Percentiles rank a stretch among this genome's conserved stretches.
phyloP scores from a whole-genome alignment of 805 yeast species.

The Kazachstania bromeliacearum region DNA sequence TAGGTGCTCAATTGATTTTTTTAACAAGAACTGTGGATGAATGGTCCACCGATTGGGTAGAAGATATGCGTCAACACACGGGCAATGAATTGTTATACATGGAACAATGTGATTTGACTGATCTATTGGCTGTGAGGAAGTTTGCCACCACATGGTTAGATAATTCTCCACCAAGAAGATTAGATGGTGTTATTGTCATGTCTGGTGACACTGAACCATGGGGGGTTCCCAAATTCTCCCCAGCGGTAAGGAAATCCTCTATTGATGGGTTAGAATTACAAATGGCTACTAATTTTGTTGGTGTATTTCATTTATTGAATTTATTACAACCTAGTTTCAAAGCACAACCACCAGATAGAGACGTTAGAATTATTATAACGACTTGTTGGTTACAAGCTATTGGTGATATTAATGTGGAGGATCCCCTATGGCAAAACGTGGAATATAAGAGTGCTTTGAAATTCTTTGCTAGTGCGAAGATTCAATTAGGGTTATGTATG shows the following conservation, averaged over 20 bases:
- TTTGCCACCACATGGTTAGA: conserved; percentile 95
- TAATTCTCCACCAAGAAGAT: conserved; percentile 77
- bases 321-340: conserved; percentile 74
- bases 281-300: conserved; percentile 71
- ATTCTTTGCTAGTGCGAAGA: conserved; percentile 73
- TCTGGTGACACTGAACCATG: conserved; percentile 78
- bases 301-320: conserved; percentile 72
- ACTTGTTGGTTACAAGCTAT: conserved; percentile 71
- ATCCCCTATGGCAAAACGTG: conserved; percentile 51
- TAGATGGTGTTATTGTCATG: conserved; percentile 83
- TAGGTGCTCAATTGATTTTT: conserved; percentile 82
- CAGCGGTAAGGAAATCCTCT: conserved; percentile 49
- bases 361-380: conserved; percentile 72
- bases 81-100: conserved; percentile 73
- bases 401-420: conserved; percentile 54
- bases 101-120: conserved; percentile 77
- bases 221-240: conserved; percentile 29
- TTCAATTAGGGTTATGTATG: conserved; percentile 67
- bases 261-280: conserved; percentile 82
- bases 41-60: conserved; percentile 74
- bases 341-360: conserved; percentile 91
- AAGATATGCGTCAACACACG: conserved; percentile 63
- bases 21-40: conserved; percentile 56
- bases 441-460: conserved; percentile 62
- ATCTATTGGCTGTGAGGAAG: conserved; percentile 65